Evolutionary conservation across 768 basidiomycete species (phyloP), one percentile per base, ranked within the genome.

Genomic region (Termitomyces sp.): DNA sequence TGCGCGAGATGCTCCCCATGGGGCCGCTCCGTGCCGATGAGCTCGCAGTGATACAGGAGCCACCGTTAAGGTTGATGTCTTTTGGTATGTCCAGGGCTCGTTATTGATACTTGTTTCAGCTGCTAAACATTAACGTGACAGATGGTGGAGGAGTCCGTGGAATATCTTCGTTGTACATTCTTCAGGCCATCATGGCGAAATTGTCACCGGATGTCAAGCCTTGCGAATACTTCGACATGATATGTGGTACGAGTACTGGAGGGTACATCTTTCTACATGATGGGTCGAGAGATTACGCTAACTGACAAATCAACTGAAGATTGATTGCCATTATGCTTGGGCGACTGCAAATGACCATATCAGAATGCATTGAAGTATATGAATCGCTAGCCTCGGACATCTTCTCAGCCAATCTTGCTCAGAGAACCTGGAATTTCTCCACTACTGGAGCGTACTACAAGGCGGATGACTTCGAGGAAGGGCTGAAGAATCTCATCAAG

Each of bases 281-380:
- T 8, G 1, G 14, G 7, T 32, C 9, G 20, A 38, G 35, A 20
- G 38, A 20, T 51, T 42, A 16, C n/a, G 10, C 4, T n/a, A 9
- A n/a, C 38, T 40, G 36, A 53, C 6, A 28, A 30, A 35, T 18
- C 33, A 9, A 32, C 22, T 46, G 18, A 16, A 56, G 54, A 24
- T 56, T 75, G 13, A 74, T 74, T 20, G 72, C 73, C 2, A 65
- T 75, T 16, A 74, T 75, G 72, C 68, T 75, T 8, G 73, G 75
- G 10, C 66, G 74, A 6, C 67, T 76, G 10, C 68, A 66, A 16
- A 73, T 74, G 70, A 44, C 71, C 0, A 59, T 76, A n/a, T 63
- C 69, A 20, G 65, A 76, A 48, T 73, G 71, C 56, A 70, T 70
- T 40, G 45, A 61, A 2, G 65, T 54, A 12, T 76, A 74, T 48